phyloP scores from a whole-genome alignment of 106 monocot genomes.

The Vanilla planifolia region DNA sequence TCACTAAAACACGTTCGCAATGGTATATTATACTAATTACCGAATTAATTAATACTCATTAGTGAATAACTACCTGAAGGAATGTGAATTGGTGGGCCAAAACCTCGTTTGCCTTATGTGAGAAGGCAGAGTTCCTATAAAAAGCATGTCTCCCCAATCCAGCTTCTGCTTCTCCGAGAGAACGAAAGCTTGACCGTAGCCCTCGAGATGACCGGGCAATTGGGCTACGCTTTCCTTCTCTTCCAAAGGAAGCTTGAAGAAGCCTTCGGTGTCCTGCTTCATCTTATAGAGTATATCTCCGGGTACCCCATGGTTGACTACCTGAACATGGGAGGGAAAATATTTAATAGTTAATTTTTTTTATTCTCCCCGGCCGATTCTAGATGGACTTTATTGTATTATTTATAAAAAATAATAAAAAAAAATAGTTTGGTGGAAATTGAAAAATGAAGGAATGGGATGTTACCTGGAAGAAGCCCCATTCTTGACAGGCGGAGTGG shows the following conservation, averaged over 20 bases:
- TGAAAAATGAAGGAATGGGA: background rate
- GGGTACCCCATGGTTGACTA: constrained; percentile 3
- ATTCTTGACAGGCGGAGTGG: background rate
- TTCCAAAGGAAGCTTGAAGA: constrained; percentile 10
- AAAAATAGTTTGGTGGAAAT: background rate
- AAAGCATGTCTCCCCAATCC: constrained; percentile 10
- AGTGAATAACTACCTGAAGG: constrained; percentile 6
- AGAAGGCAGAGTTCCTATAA: background rate
- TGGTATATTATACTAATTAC: background rate
- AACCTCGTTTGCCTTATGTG: background rate
- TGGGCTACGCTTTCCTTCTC: constrained; percentile 2
- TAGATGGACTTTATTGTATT: background rate
- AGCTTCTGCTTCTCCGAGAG: constrained; percentile 4
- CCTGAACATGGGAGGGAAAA: background rate
- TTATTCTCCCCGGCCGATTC: background rate
- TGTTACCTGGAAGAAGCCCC: constrained; percentile 7
- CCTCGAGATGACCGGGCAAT: background rate
- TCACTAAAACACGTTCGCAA: background rate
- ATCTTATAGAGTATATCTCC: background rate
- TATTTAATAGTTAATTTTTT: background rate
- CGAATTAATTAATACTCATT: background rate
- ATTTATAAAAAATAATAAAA: background rate
- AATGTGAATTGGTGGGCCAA: constrained; percentile 8
- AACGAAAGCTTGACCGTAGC: constrained; percentile 1
- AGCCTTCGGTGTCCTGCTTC: background rate